phyloP scores from a whole-genome alignment of 306 rosid species.

The Pueraria montana region DNA sequence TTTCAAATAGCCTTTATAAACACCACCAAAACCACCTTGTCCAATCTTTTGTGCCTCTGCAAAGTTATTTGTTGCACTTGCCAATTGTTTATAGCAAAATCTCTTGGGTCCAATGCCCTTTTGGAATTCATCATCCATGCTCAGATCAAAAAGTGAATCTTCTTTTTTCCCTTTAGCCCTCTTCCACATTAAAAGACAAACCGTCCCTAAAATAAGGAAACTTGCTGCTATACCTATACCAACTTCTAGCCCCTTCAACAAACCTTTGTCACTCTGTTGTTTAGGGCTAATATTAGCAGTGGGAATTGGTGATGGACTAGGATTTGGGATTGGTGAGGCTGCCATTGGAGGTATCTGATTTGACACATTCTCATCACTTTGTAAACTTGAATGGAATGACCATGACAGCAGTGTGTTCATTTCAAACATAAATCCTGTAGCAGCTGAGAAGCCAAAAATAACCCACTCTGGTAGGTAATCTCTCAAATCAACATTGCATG shows the following conservation, averaged over 20 bases:
- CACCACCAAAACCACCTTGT: slow-evolving; percentile 53
- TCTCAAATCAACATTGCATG: slow-evolving; percentile 18
- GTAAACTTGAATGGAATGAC: slow-evolving; percentile 19
- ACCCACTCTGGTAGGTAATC: slow-evolving; percentile 9
- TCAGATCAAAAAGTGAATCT: not conserved
- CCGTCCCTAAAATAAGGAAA: not conserved
- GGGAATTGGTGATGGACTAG: not conserved
- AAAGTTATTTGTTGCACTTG: slow-evolving; percentile 42
- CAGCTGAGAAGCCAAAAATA: slow-evolving; percentile 29
- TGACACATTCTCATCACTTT: not conserved
- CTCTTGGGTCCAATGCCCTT: slow-evolving; percentile 23
- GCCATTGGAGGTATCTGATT: not conserved
- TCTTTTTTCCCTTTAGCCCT: slow-evolving; percentile 1
- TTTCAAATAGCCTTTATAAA: slow-evolving; percentile 45
- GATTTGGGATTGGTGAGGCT: slow-evolving; percentile 1
- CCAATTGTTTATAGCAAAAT: slow-evolving; percentile 20
- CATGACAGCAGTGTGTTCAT: slow-evolving; percentile 17
- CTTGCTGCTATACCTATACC: not conserved
- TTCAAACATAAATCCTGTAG: slow-evolving; percentile 22
- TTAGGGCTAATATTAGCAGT: not conserved
- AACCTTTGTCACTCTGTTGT: not conserved
- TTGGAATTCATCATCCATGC: slow-evolving; percentile 24
- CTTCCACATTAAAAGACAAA: slow-evolving; percentile 20
- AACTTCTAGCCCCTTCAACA: not conserved
- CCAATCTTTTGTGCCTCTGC: slow-evolving; percentile 47